These are phyloP conservation scores for Hypoxylon fragiforme DNA, from an alignment of 495 filamentous ascomycete genomes.

Conservation along the genomic window DNA sequence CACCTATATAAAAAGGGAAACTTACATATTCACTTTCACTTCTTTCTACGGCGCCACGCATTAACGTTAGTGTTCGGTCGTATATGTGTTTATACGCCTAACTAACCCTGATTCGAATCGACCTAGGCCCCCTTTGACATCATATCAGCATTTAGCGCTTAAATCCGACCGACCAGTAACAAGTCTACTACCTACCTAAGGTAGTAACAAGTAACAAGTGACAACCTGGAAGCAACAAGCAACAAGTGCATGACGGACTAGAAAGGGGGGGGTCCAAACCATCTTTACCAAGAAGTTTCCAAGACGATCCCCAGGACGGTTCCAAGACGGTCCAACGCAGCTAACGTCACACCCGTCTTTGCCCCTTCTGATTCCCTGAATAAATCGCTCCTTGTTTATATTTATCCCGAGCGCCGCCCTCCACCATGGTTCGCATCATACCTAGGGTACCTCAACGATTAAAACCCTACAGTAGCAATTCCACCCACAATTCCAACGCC, in stretches of 20 bases:
- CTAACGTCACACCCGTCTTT: constrained; percentile 30
- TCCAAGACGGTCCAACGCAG: constrained; percentile 27
- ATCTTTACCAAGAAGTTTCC: constrained; percentile 24
- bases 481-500: constrained; percentile 55
- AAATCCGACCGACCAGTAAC: constrained; percentile 19
- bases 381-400: constrained; percentile 5
- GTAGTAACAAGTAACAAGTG: too few species aligned
- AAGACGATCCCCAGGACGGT: constrained; percentile 29
- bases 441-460: constrained; percentile 74
- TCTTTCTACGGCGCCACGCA: not conserved
- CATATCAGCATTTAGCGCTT: constrained; percentile 26
- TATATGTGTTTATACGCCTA: not conserved
- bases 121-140: constrained; percentile 25
- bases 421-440: constrained; percentile 72
- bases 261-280: constrained; percentile 14
- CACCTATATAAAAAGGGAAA: too few species aligned
- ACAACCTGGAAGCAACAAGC: not conserved
- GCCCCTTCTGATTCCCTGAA: constrained; percentile 25
- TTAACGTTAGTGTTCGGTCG: not conserved
- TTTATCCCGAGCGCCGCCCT: constrained; percentile 21
- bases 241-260: not conserved
- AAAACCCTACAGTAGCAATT: constrained; percentile 63
- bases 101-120: not conserved
- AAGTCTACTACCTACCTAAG: too few species aligned
- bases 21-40: not conserved